Percentiles rank a stretch among this genome's conserved stretches.
Evolutionary conservation across 805 yeast species (phyloP).

Genomic region (Saturnispora hagleri): DNA sequence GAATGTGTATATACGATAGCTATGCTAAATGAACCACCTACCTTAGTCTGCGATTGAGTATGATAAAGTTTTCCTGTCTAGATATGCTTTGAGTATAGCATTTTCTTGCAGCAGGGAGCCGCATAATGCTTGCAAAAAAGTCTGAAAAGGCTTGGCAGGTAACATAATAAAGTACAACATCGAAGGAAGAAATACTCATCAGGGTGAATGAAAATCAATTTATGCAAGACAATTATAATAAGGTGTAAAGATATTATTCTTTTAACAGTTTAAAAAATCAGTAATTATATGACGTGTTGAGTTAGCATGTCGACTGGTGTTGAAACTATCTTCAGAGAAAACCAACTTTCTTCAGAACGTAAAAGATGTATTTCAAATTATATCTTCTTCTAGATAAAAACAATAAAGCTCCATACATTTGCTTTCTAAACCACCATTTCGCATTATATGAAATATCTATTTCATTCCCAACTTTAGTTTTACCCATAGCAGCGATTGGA

Average conservation of each 20-base stretch:
- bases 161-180: no score
- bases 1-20: no score
- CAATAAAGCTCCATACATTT: slow-evolving; percentile 14
- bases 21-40: no score
- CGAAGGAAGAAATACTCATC: no score
- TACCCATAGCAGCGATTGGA: slow-evolving; percentile 9
- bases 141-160: no score
- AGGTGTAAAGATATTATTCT: no score
- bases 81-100: no score
- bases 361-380: slow-evolving; percentile 13
- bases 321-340: slow-evolving; percentile 12
- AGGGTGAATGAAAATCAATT: no score
- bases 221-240: no score
- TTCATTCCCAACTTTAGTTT: neutral
- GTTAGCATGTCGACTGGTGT: neutral
- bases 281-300: neutral
- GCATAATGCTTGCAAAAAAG: no score
- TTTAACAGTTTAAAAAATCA: neutral
- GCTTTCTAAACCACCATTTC: slow-evolving; percentile 11
- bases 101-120: neutral
- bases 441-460: slow-evolving; percentile 10
- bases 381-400: slow-evolving; percentile 16
- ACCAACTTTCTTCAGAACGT: slow-evolving; percentile 16
- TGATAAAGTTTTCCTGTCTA: no score
- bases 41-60: neutral